phyloP scores from a whole-genome alignment of 306 rosid genomes.

The Ormosia emarginata region DNA sequence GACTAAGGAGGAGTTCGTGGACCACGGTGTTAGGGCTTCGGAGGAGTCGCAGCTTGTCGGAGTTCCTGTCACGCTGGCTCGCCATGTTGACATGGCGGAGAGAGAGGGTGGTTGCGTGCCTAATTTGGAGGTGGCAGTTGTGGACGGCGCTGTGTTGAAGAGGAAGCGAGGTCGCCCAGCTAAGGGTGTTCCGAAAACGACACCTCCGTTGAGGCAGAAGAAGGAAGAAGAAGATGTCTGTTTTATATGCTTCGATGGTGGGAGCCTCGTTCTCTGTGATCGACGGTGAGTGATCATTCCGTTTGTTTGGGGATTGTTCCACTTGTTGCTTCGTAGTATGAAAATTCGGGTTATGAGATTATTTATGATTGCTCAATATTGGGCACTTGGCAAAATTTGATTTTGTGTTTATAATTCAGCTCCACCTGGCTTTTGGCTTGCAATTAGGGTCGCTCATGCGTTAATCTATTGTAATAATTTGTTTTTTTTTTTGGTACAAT shows the following conservation, averaged over 20 bases:
- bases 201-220: slow-evolving; percentile 39
- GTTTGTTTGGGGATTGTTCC: neutral
- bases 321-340: too few relatives aligned
- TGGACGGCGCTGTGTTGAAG: slow-evolving; percentile 34
- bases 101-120: neutral
- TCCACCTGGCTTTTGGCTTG: slow-evolving; percentile 8
- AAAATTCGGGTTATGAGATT: neutral
- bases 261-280: slow-evolving; percentile 96
- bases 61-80: neutral
- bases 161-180: slow-evolving; percentile 86
- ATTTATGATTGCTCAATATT: neutral
- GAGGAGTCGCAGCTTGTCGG: slow-evolving; percentile 40
- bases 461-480: neutral
- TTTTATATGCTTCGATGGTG: slow-evolving; percentile 96
- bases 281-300: slow-evolving; percentile 69
- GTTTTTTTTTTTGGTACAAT: too few relatives aligned
- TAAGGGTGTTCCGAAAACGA: slow-evolving; percentile 34
- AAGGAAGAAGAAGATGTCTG: slow-evolving; percentile 91
- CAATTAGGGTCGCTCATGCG: slow-evolving; percentile 11
- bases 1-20: slow-evolving; percentile 1
- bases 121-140: slow-evolving; percentile 14
- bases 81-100: slow-evolving; percentile 20
- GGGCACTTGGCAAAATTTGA: neutral
- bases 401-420: neutral
- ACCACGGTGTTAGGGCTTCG: neutral